Base-by-base conservation (phyloP, 331 rosid genomes). In the Quercus lobata region DNA sequence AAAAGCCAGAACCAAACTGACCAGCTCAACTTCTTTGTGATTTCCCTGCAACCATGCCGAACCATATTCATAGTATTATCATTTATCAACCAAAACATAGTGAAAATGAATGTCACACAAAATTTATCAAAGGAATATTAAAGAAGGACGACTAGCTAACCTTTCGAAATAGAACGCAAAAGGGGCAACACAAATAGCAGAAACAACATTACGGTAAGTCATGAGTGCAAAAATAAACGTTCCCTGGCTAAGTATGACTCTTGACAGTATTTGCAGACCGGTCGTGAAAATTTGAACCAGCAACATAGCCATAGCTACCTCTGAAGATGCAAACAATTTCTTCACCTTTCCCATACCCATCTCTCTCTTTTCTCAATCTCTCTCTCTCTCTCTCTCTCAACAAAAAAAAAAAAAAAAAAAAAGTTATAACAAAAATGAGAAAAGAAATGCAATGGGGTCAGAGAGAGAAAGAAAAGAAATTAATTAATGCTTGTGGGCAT, bases 121-220 rank as follows among this genome's bases (percentile, higher is more conserved):
- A 35, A 35, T 6, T 35, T 6, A 57, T 55, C 49, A 19, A 41
- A 65, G 3, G 37, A 21, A 65, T n/a, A 46, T 1, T 46, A 46
- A 14, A 16, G 41, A 32, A 76, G 4, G 41, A 27, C 21, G 41
- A 27, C 21, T 5, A 69, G 4, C 0, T 5, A 57, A 86, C 94
- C 93, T 86, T 77, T 92, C 91, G 21, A 87, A 81, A 56, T 77
- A 87, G 49, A 91, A 76, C 6, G 93, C 98, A 69, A 91, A 81
- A 8, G 97, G 97, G 3, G 86, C 89, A 73, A 93, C 92, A 75
- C 88, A 89, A 6, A 93, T 6, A 1, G 98, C 90, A 7, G 92
- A 93, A 58, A 93, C 90, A n/a, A 79, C 7, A 18, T 91, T 91
- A 5, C 92, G 90, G 54, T 85, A 83, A 10, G 87, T 73, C 75